phyloP scores from a whole-genome alignment of 331 rosid species.

The Quercus lobata region DNA sequence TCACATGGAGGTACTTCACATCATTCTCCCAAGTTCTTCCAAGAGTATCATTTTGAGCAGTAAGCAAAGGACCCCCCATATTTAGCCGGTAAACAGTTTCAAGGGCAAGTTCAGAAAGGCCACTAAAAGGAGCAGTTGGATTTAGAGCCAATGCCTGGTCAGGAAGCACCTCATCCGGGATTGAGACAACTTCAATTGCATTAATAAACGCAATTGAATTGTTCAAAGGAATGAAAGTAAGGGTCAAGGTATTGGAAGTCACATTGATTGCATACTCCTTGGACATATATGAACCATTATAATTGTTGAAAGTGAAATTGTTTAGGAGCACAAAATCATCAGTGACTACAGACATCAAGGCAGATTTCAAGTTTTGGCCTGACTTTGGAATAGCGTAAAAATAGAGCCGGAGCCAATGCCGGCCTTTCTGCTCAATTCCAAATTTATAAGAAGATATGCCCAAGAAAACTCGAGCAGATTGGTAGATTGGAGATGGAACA shows the following conservation, averaged over 20 bases:
- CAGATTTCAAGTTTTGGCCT: constrained; percentile 52
- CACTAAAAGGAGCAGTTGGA: constrained; percentile 57
- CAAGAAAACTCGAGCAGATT: constrained; percentile 72
- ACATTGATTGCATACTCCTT: constrained; percentile 83
- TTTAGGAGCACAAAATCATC: constrained; percentile 78
- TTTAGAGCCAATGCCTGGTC: constrained; percentile 72
- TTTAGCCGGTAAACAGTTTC: constrained; percentile 86
- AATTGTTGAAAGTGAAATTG: constrained; percentile 64
- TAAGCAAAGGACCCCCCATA: constrained; percentile 81
- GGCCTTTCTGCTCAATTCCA: constrained; percentile 45
- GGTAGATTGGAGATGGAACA: constrained; percentile 65
- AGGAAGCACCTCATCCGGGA: constrained; percentile 66
- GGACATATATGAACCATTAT: constrained; percentile 65
- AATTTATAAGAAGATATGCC: constrained; percentile 62
- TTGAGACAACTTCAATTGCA: constrained; percentile 88
- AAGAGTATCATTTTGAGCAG: constrained; percentile 75
- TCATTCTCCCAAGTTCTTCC: constrained; percentile 96
- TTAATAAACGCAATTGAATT: constrained; percentile 76
- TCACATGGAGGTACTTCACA: constrained; percentile 69
- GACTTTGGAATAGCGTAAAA: constrained; percentile 57
- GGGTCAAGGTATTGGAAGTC: constrained; percentile 55
- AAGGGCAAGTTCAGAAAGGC: constrained; percentile 60
- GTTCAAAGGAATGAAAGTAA: constrained; percentile 67
- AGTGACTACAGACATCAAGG: constrained; percentile 58
- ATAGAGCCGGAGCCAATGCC: constrained; percentile 89